Base-by-base conservation (phyloP, 768 basidiomycete species). In the Inosperma sp. region DNA sequence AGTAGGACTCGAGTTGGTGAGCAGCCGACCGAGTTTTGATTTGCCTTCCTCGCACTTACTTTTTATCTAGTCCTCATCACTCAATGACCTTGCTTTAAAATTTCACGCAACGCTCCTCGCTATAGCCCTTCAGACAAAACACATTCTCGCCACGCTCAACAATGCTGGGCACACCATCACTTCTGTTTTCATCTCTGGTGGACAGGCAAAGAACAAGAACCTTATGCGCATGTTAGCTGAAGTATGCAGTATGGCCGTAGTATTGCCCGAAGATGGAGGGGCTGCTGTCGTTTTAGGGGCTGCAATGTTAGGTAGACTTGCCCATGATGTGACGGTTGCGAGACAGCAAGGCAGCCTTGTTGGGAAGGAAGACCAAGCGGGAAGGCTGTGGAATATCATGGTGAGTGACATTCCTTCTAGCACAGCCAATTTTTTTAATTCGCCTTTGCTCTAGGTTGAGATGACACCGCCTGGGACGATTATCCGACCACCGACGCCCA, bases 91-190 rank as follows among this genome's bases (percentile, higher is more conserved):
- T 48, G 90, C 94, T 9, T 80, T 82, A 53, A 91, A 89, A 63
- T 97, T 95, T 72, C 83, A 92, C 61, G 80, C 92, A 49, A 87
- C 93, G 0, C 81, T 97, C 39, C 90, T 96, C 71, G 82, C 93
- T 16, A 94, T 99, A 66, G 88, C 93, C 13, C 80, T 96, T 19
- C 94, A 97, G 67, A 96, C 93, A 25, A 78, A 89, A 9, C 93
- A 96, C 67, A 98, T 99, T 66, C 74, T 98, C 52, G 89, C 93
- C 60, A 79, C 81, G 54, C 86, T 98, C 76, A 95, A 97, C 69
- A 65, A 63, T 23, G 78, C 83, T 21, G 95, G 94, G 0, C 95
- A 98, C 68, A 62, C 73, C 16, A 84, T 99, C 60, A 77, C 78
- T 43, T 79, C 82, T 25, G 84, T 99, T 62, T 96, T 91, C 73